Percentiles rank a stretch among this genome's conserved stretches.
Evolutionary conservation across 2,329 filamentous ascomycete species (phyloP).

Genomic region (Bertia moriformis): DNA sequence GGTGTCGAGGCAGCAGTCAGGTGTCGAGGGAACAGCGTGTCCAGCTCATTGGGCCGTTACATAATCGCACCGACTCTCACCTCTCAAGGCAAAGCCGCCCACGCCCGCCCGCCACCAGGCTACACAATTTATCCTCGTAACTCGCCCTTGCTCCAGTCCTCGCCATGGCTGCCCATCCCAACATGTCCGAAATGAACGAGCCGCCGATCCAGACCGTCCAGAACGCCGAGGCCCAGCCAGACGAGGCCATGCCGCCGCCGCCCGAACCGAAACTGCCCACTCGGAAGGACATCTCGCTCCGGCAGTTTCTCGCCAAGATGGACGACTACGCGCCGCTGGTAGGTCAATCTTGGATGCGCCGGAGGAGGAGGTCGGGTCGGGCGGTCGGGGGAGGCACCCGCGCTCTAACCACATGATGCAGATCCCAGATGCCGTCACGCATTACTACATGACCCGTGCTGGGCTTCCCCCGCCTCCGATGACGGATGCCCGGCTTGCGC

Average conservation of each 20-base stretch:
- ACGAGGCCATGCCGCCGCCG: slow-evolving; percentile 30
- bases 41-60: too few species aligned
- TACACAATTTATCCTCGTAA: too few species aligned
- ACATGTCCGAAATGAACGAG: too few species aligned
- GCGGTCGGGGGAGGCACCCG: background rate
- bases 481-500: slow-evolving; percentile 77
- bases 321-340: slow-evolving; percentile 97
- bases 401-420: slow-evolving; percentile 24
- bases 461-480: slow-evolving; percentile 85
- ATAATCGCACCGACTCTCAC: too few species aligned
- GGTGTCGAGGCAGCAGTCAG: too few species aligned
- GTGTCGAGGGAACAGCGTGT: too few species aligned
- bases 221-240: slow-evolving; percentile 10
- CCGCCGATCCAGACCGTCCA: too few species aligned
- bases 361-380: background rate
- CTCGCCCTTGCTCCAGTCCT: too few species aligned
- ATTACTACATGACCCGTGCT: slow-evolving; percentile 94
- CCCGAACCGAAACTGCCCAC: slow-evolving; percentile 53
- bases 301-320: slow-evolving; percentile 91
- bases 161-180: too few species aligned
- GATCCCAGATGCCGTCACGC: slow-evolving; percentile 94
- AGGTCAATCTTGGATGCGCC: slow-evolving; percentile 20
- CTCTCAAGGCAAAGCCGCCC: too few species aligned
- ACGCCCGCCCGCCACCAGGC: too few species aligned
- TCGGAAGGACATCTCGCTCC: slow-evolving; percentile 81